phyloP scores from a whole-genome alignment of 2,329 filamentous ascomycete species.

The Trichophyton benhamiae region DNA sequence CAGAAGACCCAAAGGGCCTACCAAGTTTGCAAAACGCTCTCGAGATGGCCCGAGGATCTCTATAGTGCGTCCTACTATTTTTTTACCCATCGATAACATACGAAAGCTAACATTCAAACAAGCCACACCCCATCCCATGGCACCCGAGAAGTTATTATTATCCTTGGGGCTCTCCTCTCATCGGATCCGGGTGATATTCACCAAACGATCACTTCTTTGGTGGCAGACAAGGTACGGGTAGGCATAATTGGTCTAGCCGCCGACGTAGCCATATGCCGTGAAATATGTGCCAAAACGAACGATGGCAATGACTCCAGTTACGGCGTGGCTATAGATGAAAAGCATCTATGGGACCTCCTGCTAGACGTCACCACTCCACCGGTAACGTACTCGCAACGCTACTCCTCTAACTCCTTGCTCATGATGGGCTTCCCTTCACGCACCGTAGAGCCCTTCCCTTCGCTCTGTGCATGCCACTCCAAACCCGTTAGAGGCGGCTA shows the following conservation, averaged over 20 bases:
- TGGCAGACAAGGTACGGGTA: slow-evolving; percentile 73
- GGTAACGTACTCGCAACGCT: slow-evolving; percentile 54
- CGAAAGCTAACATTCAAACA: slow-evolving; percentile 5
- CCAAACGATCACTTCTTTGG: slow-evolving; percentile 67
- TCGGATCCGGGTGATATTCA: slow-evolving; percentile 93
- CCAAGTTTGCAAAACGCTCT: slow-evolving; percentile 86
- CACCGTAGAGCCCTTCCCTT: slow-evolving; percentile 58
- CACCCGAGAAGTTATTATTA: slow-evolving; percentile 80
- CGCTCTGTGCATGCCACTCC: slow-evolving; percentile 84
- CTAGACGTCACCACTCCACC: slow-evolving; percentile 82
- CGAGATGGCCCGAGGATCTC: slow-evolving; percentile 80
- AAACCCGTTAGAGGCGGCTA: slow-evolving; percentile 74
- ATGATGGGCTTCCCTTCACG: slow-evolving; percentile 98
- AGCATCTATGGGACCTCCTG: slow-evolving; percentile 79
- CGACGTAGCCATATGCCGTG: slow-evolving; percentile 81
- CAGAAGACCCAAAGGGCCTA: slow-evolving; percentile 58
- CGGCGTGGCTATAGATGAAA: slow-evolving; percentile 72
- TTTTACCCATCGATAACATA: neutral
- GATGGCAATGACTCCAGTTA: slow-evolving; percentile 60
- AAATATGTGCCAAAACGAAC: slow-evolving; percentile 81
- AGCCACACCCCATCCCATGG: slow-evolving; percentile 86
- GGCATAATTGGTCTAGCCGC: slow-evolving; percentile 83
- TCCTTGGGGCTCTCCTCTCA: slow-evolving; percentile 81
- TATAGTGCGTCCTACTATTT: slow-evolving; percentile 50
- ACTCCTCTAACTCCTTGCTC: slow-evolving; percentile 48